Evolutionary conservation across 345 rosid genomes (phyloP).

Genomic region (Lepidium aucheri): DNA sequence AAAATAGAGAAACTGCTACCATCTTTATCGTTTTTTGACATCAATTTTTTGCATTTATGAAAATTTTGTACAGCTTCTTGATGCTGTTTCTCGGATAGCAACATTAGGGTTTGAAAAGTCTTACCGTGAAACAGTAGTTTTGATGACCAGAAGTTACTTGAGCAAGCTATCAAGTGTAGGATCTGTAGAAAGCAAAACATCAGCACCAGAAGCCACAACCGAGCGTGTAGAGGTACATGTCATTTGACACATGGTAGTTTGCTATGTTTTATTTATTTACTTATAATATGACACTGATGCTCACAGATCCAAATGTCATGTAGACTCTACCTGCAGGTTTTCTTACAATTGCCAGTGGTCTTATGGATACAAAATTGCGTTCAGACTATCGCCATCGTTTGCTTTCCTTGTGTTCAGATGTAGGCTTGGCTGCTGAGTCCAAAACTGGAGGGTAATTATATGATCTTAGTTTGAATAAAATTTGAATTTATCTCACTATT

Average conservation of each 20-base stretch:
- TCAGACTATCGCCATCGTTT: conserved; percentile 90
- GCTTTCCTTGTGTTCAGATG: conserved; percentile 95
- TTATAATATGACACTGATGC: conserved; percentile 32
- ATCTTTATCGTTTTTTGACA: conserved; percentile 9
- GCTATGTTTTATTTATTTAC: not conserved
- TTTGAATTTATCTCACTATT: not conserved
- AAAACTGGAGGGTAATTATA: conserved; percentile 79
- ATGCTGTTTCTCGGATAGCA: conserved; percentile 95
- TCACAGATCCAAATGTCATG: conserved; percentile 48
- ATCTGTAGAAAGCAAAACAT: conserved; percentile 81
- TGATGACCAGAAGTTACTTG: conserved; percentile 92
- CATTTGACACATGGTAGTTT: conserved; percentile 11
- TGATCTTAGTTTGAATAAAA: conserved; percentile 3
- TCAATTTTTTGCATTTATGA: conserved; percentile 17
- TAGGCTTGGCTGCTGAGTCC: conserved; percentile 95
- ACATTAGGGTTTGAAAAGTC: conserved; percentile 99
- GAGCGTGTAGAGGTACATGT: conserved; percentile 85
- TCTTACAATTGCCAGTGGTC: conserved; percentile 80
- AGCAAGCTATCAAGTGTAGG: conserved; percentile 69
- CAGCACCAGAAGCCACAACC: conserved; percentile 77
- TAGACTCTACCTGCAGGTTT: conserved; percentile 99
- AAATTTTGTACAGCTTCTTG: conserved; percentile 71
- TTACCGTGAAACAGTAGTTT: conserved; percentile 92
- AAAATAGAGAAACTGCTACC: conserved; percentile 10
- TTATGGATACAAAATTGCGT: conserved; percentile 61